These are phyloP conservation scores for Rhododendron vialii DNA, from an alignment of 148 eudicot genomes.

Conservation along the genomic window DNA sequence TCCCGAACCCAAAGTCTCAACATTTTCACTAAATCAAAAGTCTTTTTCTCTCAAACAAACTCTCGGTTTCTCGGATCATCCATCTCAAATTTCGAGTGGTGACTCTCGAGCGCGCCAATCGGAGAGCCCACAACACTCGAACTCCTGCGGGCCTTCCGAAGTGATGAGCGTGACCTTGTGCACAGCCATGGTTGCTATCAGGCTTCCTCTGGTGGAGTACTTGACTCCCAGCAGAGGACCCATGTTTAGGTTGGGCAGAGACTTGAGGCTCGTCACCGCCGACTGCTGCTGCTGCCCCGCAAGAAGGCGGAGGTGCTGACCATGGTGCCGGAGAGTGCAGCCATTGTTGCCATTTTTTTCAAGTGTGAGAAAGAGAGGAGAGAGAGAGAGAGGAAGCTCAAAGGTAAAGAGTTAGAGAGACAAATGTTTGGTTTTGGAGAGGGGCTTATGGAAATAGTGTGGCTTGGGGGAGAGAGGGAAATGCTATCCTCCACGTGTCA, in stretches of 20 bases:
- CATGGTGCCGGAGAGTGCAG: constrained; percentile 40
- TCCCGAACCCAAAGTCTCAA: too few species aligned
- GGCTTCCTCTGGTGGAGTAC: constrained; percentile 19
- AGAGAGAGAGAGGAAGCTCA: background rate
- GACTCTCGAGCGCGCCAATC: too few species aligned
- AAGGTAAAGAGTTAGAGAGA: background rate
- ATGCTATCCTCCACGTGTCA: constrained; percentile 28
- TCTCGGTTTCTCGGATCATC: too few species aligned
- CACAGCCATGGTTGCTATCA: constrained; percentile 40
- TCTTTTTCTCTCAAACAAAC: too few species aligned
- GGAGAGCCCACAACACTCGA: constrained; percentile 36
- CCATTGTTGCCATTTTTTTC: constrained; percentile 28
- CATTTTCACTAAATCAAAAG: too few species aligned
- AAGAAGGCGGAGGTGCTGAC: constrained; percentile 45
- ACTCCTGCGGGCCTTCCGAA: constrained; percentile 32
- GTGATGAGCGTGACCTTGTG: constrained; percentile 64
- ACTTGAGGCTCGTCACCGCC: constrained; percentile 19
- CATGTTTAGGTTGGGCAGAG: constrained; percentile 23
- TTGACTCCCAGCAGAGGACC: constrained; percentile 47
- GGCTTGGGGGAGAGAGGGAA: background rate
- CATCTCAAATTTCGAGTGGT: too few species aligned
- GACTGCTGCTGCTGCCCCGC: constrained; percentile 16
- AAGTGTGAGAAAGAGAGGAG: background rate
- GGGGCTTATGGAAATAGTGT: constrained; percentile 35
- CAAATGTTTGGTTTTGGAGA: background rate